A percentile compares a stretch with the other conserved stretches of the same genome.
phyloP scores from a whole-genome alignment of 2,329 filamentous ascomycete genomes.

The Claviceps africana region DNA sequence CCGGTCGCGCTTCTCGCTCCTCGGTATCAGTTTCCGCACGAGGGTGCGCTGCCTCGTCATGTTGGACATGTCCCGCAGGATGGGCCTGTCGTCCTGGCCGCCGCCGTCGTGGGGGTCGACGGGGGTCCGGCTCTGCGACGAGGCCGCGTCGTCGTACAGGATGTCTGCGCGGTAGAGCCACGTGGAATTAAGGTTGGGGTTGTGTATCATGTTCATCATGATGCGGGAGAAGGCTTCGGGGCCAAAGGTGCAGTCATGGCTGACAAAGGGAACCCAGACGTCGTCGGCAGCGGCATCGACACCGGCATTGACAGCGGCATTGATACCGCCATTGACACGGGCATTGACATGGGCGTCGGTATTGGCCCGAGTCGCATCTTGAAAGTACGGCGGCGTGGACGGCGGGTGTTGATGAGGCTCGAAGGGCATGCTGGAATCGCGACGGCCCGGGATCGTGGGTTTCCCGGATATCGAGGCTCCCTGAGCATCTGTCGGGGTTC shows the following conservation, averaged over 20 bases:
- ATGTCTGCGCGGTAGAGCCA: slow-evolving; percentile 71
- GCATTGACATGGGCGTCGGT: no score
- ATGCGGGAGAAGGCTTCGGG: slow-evolving; percentile 49
- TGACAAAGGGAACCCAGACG: slow-evolving; percentile 41
- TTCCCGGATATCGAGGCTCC: no score
- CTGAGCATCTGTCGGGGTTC: no score
- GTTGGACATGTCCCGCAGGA: slow-evolving; percentile 10
- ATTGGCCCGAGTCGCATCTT: slow-evolving; percentile 10
- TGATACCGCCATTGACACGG: no score
- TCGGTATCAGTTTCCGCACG: slow-evolving; percentile 64
- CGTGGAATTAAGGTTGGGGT: slow-evolving; percentile 66
- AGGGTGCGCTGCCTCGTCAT: slow-evolving; percentile 44
- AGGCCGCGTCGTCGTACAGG: slow-evolving; percentile 26
- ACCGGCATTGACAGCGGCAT: no score
- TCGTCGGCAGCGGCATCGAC: not conserved
- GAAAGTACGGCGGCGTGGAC: slow-evolving; percentile 14
- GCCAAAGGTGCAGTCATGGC: slow-evolving; percentile 46
- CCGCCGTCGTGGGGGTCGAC: not conserved
- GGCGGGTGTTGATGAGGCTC: slow-evolving; percentile 16
- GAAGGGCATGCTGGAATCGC: slow-evolving; percentile 11
- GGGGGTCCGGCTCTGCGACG: slow-evolving; percentile 5
- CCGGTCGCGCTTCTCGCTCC: slow-evolving; percentile 64
- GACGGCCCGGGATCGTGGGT: no score
- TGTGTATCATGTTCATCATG: slow-evolving; percentile 61
- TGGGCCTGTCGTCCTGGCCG: slow-evolving; percentile 2